phyloP scores from a whole-genome alignment of 192 early-diverging fungal genomes.

The Backusella liffmaniae region DNA sequence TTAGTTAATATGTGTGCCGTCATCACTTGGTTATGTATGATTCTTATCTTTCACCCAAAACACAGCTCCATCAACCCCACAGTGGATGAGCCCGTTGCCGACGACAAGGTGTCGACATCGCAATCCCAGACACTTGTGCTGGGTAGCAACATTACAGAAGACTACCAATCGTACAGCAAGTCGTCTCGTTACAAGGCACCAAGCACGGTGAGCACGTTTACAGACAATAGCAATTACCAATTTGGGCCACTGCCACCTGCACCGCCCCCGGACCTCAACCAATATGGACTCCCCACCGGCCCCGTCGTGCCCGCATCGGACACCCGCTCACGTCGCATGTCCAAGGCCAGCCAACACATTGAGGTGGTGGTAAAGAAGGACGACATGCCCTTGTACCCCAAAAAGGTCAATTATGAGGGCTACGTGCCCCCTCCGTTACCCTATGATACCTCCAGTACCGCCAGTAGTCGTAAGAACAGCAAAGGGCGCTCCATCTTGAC shows the following conservation, averaged over 20 bases:
- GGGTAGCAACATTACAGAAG: background rate
- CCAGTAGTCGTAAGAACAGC: background rate
- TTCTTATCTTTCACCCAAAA: constrained; percentile 34
- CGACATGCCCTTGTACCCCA: background rate
- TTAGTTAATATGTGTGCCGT: constrained; percentile 22
- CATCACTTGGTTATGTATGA: constrained; percentile 23
- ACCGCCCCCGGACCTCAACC: background rate
- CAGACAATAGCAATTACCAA: background rate
- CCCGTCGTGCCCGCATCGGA: background rate
- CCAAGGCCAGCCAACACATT: background rate
- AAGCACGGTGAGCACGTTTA: background rate
- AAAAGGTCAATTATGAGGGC: background rate
- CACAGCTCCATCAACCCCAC: background rate
- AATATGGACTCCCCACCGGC: background rate
- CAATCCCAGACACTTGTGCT: background rate
- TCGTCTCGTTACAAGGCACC: background rate
- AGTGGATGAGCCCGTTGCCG: background rate
- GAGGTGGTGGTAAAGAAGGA: background rate
- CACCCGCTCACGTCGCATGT: background rate
- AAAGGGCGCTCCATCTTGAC: background rate
- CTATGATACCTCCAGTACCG: background rate
- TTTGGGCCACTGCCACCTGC: background rate
- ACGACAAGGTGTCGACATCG: background rate
- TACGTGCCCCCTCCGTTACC: background rate
- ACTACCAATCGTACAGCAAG: background rate